Evolutionary conservation across 495 filamentous ascomycete genomes (phyloP), one percentile per base, ranked within the genome.

Genomic region (Tuber magnatum): DNA sequence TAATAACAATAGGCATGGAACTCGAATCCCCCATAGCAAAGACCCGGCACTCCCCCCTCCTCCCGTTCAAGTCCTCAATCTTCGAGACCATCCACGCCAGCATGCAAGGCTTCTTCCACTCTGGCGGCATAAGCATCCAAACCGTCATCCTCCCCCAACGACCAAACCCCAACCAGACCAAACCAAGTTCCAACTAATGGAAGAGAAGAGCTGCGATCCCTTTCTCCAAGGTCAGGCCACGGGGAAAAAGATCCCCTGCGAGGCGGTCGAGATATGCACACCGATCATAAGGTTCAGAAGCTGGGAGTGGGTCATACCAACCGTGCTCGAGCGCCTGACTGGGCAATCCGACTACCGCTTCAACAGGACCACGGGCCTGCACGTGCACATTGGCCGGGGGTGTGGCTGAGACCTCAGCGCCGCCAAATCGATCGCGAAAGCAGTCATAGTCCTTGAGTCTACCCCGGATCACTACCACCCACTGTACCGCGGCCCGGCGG

Each of bases 361-460:
- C 69, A 78, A 81, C 42, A 71, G 74, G 24, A 81, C 79, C 22
- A 78, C 73, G 38, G 80, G 80, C 5, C 79, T 81, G 38, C 80
- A 81, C 41, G 78, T 81, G 35, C 80, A 81, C 40, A 71, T 81
- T 43, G 80, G 80, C 2, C 74, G 76, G 28, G 80, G 80, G n/a
- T 69, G 78, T 6, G 79, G 79, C 1, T 81, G 80, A 79, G 56
- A 48, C 32, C 69, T 81, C 40, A 51, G 72, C 24, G 74, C 74
- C 9, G 70, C 78, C 1, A 78, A 81, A 48, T 73, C 68, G n/a
- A 81, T 81, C 44, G 78, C 79, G 16, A 81, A 81, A 44, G 80
- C 79, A n/a, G 73, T 76, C 16, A 18, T 81, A 24, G 75, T 81
- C 40, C 81, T 78, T 8, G 80, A 81, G 69, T 81, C 72, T 8